These are phyloP conservation scores for Microstegium vimineum DNA, from an alignment of 176 grass and related monocot species.

Conservation along the genomic window DNA sequence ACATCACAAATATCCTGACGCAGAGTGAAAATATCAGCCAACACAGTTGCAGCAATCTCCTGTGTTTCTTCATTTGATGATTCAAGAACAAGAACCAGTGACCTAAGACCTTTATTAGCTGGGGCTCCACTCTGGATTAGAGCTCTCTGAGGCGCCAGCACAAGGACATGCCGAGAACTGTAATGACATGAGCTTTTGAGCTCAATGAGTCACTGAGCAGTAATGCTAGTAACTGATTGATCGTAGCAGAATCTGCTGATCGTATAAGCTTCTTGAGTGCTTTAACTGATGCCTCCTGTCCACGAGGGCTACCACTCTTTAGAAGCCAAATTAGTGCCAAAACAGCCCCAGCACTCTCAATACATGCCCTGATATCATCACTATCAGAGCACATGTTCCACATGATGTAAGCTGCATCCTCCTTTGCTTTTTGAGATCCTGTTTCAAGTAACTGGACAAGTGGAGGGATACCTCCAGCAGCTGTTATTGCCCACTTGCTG, in stretches of 20 bases:
- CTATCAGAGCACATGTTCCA: conserved; percentile 92
- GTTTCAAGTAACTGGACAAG: conserved; percentile 85
- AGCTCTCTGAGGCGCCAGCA: conserved; percentile 68
- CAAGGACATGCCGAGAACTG: conserved; percentile 89
- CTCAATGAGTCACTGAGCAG: conserved; percentile 63
- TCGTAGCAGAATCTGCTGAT: conserved; percentile 71
- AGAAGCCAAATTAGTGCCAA: conserved; percentile 84
- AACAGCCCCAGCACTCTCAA: conserved; percentile 84
- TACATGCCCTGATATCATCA: conserved; percentile 94
- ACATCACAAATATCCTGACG: conserved; percentile 85
- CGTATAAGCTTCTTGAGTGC: conserved; percentile 80
- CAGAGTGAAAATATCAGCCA: conserved; percentile 89
- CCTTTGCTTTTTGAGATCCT: conserved; percentile 88
- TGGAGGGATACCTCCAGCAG: conserved; percentile 95
- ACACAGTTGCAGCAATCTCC: conserved; percentile 75
- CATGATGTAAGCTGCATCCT: conserved; percentile 80
- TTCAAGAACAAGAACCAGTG: conserved; percentile 77
- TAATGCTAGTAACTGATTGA: conserved; percentile 90
- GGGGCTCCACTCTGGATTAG: conserved; percentile 70
- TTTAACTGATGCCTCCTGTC: conserved; percentile 82
- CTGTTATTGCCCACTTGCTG: conserved; percentile 96
- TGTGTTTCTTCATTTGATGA: conserved; percentile 82
- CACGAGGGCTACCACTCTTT: conserved; percentile 59
- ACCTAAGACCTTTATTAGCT: conserved; percentile 83
- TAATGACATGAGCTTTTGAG: conserved; percentile 77